Base-by-base conservation (phyloP, 2,329 filamentous ascomycete genomes). In the Aspergillus hiratsukae region DNA sequence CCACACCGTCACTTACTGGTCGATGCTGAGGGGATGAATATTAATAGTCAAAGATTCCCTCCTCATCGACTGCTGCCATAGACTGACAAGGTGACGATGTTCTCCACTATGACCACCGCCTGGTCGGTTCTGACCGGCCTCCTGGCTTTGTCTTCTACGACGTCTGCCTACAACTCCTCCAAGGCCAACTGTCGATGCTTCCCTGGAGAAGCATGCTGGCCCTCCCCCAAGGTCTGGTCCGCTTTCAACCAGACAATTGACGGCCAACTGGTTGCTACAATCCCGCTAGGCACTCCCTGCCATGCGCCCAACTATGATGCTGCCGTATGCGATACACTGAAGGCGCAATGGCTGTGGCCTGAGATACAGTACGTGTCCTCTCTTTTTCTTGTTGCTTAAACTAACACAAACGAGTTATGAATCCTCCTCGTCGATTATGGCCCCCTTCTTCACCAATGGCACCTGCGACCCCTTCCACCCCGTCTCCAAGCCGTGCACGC, bases 161-260 rank as follows among this genome's bases (percentile, higher is more conserved):
- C 48, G 5, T 40, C 55, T 1, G 25, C 37, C 25, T 35, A 29
- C 14, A 9, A 17, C 23, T 5, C 19, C 5, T 27, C 21, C 29
- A 37, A n/a, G 11, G 10, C 54, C 8, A 48, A 21, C 6, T 83
- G 80, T 66, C 74, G 76, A 19, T 82, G 76, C 66, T 74, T 80
- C 41, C 83, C 83, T 0, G 78, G 77, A 17, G 80, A 85, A 55
- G n/a, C 59, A 1, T 78, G 75, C 64, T 87, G 84, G 83, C 84
- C 84, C 0, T 68, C 70, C 0, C 23, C 60, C 0, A 48, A 62
- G 1, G 67, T 69, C 4, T 87, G 84, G 83, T 61, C 70, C 6
- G 54, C 63, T 0, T 76, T 87, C 52, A 85, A 87, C 62, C 53
- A 65, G 14, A 78, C 82, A 1, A 71, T 86, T 2, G 70, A 72